Conservation (phyloP, 2,329 filamentous ascomycete genomes). For the Exophiala calicioides region DNA sequence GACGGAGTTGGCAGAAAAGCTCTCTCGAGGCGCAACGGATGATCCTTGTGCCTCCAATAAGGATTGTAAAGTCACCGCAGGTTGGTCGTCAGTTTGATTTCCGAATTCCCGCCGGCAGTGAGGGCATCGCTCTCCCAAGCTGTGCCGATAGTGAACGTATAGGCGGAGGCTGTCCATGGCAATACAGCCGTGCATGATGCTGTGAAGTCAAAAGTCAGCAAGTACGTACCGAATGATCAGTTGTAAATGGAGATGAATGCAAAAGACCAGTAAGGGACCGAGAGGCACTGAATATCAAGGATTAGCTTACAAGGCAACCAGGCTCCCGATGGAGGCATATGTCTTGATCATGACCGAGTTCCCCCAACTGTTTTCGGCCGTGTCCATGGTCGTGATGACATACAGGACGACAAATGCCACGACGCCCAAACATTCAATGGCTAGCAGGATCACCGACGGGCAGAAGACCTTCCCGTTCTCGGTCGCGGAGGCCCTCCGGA, state of each 20-base stretch:
- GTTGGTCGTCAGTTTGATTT: neutral
- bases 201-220: slow-evolving; percentile 4
- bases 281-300: neutral
- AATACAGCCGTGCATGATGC: slow-evolving; percentile 16
- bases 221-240: neutral
- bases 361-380: neutral
- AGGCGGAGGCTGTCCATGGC: slow-evolving; percentile 4
- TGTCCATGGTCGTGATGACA: slow-evolving; percentile 12
- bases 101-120: slow-evolving; percentile 17
- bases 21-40: slow-evolving; percentile 6
- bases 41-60: neutral
- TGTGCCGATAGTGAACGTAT: slow-evolving; percentile 20
- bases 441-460: slow-evolving; percentile 9
- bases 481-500: neutral
- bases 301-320: slow-evolving; percentile 21
- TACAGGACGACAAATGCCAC: slow-evolving; percentile 18
- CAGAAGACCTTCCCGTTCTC: neutral
- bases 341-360: slow-evolving; percentile 3
- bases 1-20: slow-evolving; percentile 15
- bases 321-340: slow-evolving; percentile 12
- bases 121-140: slow-evolving; percentile 11
- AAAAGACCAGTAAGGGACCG: too few relatives aligned
- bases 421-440: slow-evolving; percentile 12
- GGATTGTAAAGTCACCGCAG: slow-evolving; percentile 6
- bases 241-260: neutral